Evolutionary conservation across 129 eudicot species (phyloP).

Genomic region (Solidago caesia): DNA sequence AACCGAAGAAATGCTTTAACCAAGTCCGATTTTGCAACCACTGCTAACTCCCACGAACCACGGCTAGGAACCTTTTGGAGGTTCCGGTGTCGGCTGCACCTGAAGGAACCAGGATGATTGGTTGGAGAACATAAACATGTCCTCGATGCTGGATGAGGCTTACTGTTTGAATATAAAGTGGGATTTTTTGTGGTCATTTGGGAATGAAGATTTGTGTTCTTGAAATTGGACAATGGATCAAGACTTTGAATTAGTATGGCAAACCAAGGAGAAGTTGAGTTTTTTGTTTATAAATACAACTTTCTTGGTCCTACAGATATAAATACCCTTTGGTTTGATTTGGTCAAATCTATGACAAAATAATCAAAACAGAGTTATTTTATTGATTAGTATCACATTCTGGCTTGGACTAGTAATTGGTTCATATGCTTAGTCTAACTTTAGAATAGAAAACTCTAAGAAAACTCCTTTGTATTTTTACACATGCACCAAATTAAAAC

Average conservation of each 20-base stretch:
- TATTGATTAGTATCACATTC: not conserved
- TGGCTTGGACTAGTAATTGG: conserved; percentile 4
- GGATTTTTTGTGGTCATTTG: conserved; percentile 34
- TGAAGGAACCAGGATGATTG: conserved; percentile 55
- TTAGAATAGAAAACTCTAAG: conserved; percentile 11
- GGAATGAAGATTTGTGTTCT: not conserved
- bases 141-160: conserved; percentile 18
- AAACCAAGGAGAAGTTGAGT: conserved; percentile 26
- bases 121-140: conserved; percentile 56
- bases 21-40: conserved; percentile 40
- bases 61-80: conserved; percentile 23
- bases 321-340: conserved; percentile 16
- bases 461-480: conserved; percentile 14
- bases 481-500: not conserved
- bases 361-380: conserved; percentile 1
- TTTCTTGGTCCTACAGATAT: not conserved
- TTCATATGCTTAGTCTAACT: conserved; percentile 12
- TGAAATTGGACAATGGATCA: conserved; percentile 3
- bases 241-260: conserved; percentile 8
- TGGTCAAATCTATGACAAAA: conserved; percentile 18
- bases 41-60: conserved; percentile 29
- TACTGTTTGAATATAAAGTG: conserved; percentile 17
- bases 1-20: conserved; percentile 35
- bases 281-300: conserved; percentile 26
- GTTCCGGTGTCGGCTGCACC: conserved; percentile 51